These are phyloP conservation scores for Raffaelea albimanens DNA, from an alignment of 2,329 filamentous ascomycete species.

Conservation along the genomic window DNA sequence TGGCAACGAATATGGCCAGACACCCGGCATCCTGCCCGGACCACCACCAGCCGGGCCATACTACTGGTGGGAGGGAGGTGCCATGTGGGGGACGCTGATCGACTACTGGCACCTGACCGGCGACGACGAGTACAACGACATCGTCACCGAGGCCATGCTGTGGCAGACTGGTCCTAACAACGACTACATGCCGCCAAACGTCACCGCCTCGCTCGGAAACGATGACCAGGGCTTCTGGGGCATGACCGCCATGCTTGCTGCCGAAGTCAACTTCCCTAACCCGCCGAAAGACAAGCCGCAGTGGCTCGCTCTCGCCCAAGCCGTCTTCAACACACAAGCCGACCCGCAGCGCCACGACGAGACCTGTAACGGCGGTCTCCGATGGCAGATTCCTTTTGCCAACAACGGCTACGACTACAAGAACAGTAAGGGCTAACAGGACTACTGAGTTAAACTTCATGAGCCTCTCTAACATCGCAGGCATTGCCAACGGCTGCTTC, in stretches of 20 bases:
- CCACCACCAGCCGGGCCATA: constrained; percentile 23
- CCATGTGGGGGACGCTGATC: constrained; percentile 23
- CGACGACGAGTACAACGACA: constrained; percentile 41
- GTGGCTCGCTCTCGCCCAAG: constrained; percentile 47
- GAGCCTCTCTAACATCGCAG: constrained; percentile 8
- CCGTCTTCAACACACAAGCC: constrained; percentile 45
- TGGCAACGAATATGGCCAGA: constrained; percentile 20
- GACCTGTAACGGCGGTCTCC: constrained; percentile 51
- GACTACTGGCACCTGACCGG: constrained; percentile 31
- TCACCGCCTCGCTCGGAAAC: constrained; percentile 37
- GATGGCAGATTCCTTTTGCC: constrained; percentile 57
- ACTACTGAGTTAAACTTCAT: no score
- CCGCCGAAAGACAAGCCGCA: constrained; percentile 28
- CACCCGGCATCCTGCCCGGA: constrained; percentile 21
- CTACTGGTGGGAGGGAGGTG: constrained; percentile 25
- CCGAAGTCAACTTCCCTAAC: constrained; percentile 42
- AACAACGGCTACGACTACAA: constrained; percentile 60
- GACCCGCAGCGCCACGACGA: constrained; percentile 38
- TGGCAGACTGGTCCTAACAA: constrained; percentile 35
- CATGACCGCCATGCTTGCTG: constrained; percentile 45
- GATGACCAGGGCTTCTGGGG: constrained; percentile 55
- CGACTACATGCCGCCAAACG: constrained; percentile 40
- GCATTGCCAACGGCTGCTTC: constrained; percentile 37
- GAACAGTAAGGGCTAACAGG: constrained; percentile 23
- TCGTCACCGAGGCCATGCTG: constrained; percentile 32